Conservation (phyloP, 805 yeast genomes). For the Kregervanrija fluxuum region DNA sequence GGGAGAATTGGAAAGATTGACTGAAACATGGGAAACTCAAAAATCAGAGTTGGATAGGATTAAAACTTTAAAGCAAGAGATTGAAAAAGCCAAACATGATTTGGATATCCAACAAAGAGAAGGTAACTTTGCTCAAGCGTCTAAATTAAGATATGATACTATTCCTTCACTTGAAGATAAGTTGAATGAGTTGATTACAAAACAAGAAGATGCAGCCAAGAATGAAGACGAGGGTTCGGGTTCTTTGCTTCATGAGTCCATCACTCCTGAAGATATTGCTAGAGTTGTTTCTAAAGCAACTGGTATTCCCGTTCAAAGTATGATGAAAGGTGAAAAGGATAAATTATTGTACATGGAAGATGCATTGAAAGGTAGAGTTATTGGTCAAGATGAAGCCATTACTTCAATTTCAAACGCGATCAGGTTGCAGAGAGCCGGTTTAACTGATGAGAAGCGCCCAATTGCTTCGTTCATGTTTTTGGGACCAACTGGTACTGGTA, state of each 20-base stretch:
- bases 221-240: constrained; percentile 27
- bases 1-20: constrained; percentile 61
- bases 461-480: constrained; percentile 94
- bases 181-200: constrained; percentile 39
- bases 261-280: constrained; percentile 90
- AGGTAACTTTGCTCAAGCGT: constrained; percentile 83
- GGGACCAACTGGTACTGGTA: constrained; percentile 99
- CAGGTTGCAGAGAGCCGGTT: constrained; percentile 92
- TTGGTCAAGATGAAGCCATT: constrained; percentile 96
- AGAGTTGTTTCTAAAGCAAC: constrained; percentile 90
- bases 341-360: constrained; percentile 83
- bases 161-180: constrained; percentile 73
- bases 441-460: constrained; percentile 90
- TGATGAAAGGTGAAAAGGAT: constrained; percentile 92
- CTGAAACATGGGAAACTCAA: constrained; percentile 83
- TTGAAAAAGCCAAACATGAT: constrained; percentile 79
- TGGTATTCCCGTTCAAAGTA: constrained; percentile 87
- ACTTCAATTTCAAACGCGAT: constrained; percentile 88
- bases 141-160: constrained; percentile 78
- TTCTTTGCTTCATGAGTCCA: constrained; percentile 74
- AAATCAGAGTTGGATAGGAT: constrained; percentile 67
- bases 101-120: constrained; percentile 76
- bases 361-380: constrained; percentile 66
- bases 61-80: constrained; percentile 70
- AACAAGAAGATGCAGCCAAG: constrained; percentile 21